These are phyloP conservation scores for Aspergillus bertholletiae DNA, from an alignment of 495 filamentous ascomycete species.

Conservation along the genomic window DNA sequence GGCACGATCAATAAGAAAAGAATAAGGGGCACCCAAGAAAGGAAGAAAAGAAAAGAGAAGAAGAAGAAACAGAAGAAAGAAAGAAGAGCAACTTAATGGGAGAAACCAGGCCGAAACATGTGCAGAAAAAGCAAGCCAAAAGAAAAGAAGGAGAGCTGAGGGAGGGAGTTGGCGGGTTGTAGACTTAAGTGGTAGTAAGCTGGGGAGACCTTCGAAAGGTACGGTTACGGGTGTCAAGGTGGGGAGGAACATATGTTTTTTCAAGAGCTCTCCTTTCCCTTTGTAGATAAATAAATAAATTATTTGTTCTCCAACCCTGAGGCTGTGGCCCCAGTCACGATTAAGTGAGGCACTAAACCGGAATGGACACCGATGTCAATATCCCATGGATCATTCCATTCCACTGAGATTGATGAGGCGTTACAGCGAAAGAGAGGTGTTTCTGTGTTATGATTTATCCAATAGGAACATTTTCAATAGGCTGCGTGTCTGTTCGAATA, in stretches of 20 bases:
- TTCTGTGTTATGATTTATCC: too few relatives aligned
- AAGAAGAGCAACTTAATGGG: not conserved
- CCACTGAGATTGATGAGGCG: too few relatives aligned
- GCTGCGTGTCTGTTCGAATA: too few relatives aligned
- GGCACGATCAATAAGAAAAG: slow-evolving; percentile 12
- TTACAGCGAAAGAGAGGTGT: too few relatives aligned
- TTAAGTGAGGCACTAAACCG: not conserved
- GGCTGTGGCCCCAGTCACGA: not conserved
- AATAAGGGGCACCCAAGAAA: not conserved
- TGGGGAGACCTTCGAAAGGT: too few relatives aligned
- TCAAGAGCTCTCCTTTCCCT: too few relatives aligned
- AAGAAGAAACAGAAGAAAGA: not conserved
- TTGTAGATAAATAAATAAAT: not conserved
- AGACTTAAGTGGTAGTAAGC: too few relatives aligned
- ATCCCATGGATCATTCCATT: not conserved
- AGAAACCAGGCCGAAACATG: too few relatives aligned
- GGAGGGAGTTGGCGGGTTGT: not conserved
- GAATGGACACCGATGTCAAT: not conserved
- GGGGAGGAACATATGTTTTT: not conserved
- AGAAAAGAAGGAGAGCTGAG: not conserved
- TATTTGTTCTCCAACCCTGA: not conserved
- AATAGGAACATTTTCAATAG: too few relatives aligned
- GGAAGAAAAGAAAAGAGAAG: not conserved
- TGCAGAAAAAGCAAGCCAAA: not conserved
- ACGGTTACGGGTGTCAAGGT: not conserved